Percentiles rank a stretch among this genome's conserved stretches.
These are phyloP conservation scores for Arthrinium puccinioides DNA, from an alignment of 2,329 filamentous ascomycete genomes.

Conservation along the genomic window DNA sequence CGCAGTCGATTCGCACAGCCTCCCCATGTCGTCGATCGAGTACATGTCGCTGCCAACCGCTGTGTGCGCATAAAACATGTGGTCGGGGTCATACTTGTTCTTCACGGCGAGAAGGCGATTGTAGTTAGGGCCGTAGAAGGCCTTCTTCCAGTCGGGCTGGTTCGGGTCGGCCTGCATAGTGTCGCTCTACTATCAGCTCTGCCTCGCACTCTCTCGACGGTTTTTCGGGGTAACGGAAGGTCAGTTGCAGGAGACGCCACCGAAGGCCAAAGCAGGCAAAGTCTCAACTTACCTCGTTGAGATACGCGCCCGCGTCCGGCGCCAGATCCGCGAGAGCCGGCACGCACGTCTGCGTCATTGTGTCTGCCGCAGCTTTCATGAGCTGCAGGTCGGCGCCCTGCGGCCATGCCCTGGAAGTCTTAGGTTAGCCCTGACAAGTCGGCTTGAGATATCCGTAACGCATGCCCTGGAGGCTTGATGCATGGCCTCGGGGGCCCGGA, in stretches of 20 bases:
- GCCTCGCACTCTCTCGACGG: conserved; percentile 5
- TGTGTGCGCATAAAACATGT: conserved; percentile 13
- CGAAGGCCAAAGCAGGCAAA: background rate
- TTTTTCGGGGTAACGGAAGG: too few species aligned
- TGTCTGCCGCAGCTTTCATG: background rate
- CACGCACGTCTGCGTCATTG: background rate
- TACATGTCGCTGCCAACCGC: conserved; percentile 7
- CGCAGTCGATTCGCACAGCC: conserved; percentile 1
- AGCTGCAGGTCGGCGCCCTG: background rate
- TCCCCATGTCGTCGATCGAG: background rate
- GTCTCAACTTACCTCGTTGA: background rate
- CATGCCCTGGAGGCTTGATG: background rate
- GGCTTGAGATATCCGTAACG: background rate
- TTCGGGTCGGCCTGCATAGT: conserved; percentile 7
- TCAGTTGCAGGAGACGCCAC: background rate
- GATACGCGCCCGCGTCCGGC: background rate
- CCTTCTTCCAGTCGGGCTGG: conserved; percentile 10
- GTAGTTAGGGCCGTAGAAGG: conserved; percentile 9
- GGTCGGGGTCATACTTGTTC: conserved; percentile 11
- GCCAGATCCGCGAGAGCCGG: background rate
- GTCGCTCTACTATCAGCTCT: conserved; percentile 10
- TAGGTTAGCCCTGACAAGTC: background rate
- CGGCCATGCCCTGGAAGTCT: background rate
- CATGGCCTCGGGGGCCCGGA: too few species aligned
- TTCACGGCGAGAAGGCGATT: conserved; percentile 8